Evolutionary conservation across 148 eudicot genomes (phyloP), one percentile per base, ranked within the genome.

Genomic region (Rhododendron vialii): DNA sequence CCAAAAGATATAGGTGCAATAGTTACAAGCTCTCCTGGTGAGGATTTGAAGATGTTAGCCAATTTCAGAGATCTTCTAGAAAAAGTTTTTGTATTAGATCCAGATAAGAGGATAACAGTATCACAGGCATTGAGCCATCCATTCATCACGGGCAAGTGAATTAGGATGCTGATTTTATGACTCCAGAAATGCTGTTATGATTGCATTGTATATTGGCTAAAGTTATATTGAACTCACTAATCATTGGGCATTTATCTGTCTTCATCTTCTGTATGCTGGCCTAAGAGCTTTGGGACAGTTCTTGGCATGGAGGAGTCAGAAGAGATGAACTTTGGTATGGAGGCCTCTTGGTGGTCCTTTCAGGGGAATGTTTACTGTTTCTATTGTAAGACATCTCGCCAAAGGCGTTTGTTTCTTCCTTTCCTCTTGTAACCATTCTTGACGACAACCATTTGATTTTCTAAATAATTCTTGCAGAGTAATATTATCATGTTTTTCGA

Each of bases 71-170:
- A 97, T 87, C 92, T 97, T 84, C 89, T 97, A 81, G 99, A 97
- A 82, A 97, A 93, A 86, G 91, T 97, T 48, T 97, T 97, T 89
- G 90, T 89, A 43, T 88, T 97, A 87, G 99, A 97, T 87, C 99
- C 99, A 73, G 99, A 97, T 81, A 97, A 95, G 91, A 93, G 99
- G 91, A 78, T 95, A 36, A 97, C 95, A 41, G 98, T 97, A 84
- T 94, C 98, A 59, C 99, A 94, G 84, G 96, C 99, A 63, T 89
- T 97, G 90, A 90, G 91, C 90, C 99, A 97, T 89, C 95, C 99
- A 85, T 97, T 97, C 92, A 94, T 97, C 91, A 95, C 99, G 90
- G 99, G 99, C 99, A 97, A 97, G 99, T 97, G 96, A 97, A 90
- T 85, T 88, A 84, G 89, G 94, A 92, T 94, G 98, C 94, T 93